These are phyloP conservation scores for Carallia pectinifolia DNA, from an alignment of 345 rosid genomes.

Conservation along the genomic window DNA sequence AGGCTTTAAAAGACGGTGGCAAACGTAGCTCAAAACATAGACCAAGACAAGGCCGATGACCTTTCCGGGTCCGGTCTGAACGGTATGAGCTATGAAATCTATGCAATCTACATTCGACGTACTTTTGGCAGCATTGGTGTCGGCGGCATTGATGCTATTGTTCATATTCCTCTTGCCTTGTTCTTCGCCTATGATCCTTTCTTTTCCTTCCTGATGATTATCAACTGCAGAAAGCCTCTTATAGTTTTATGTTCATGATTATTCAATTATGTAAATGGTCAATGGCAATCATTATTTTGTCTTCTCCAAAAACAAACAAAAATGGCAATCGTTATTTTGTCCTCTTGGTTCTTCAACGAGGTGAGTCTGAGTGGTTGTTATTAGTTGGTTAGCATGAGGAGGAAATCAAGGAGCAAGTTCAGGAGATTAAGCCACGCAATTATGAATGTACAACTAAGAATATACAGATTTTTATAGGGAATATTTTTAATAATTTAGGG, in stretches of 20 bases:
- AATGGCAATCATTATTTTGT: neutral
- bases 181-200: neutral
- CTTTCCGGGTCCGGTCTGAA: constrained; percentile 35
- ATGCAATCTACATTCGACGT: constrained; percentile 6
- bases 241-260: too few species aligned
- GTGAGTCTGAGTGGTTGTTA: constrained; percentile 15
- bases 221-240: too few species aligned
- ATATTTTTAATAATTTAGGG: too few species aligned
- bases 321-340: neutral
- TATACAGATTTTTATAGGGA: too few species aligned
- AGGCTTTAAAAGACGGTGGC: constrained; percentile 66
- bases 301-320: too few species aligned
- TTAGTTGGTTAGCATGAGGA: constrained; percentile 15
- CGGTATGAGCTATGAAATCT: constrained; percentile 15
- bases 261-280: too few species aligned
- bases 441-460: too few species aligned
- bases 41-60: constrained; percentile 37
- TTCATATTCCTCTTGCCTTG: neutral
- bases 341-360: neutral
- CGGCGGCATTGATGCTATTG: neutral
- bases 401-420: constrained; percentile 26
- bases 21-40: constrained; percentile 50
- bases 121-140: neutral
- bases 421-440: constrained; percentile 21
- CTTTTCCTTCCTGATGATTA: too few species aligned